These are phyloP conservation scores for Trebouxia sp. DNA, from an alignment of 139 green algal species.

Conservation along the genomic window DNA sequence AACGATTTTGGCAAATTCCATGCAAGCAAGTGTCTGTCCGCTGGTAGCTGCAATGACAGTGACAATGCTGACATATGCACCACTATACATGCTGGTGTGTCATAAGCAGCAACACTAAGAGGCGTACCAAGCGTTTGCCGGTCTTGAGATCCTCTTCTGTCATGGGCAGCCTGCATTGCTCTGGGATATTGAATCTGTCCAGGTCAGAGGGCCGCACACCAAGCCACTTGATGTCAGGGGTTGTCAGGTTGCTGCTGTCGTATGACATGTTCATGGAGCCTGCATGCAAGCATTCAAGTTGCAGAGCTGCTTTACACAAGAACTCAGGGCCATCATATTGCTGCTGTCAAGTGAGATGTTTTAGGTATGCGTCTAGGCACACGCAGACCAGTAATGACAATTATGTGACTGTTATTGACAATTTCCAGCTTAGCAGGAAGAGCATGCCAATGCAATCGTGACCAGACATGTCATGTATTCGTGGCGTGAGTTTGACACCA, in stretches of 20 bases:
- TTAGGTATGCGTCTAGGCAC: no score
- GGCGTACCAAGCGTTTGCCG: constrained; percentile 72
- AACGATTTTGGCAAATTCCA: no score
- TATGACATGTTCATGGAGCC: constrained; percentile 90
- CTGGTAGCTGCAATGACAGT: no score
- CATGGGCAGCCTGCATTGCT: constrained; percentile 94
- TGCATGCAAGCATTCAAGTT: neutral
- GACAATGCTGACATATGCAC: no score
- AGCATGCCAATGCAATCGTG: neutral
- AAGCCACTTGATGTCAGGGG: constrained; percentile 90
- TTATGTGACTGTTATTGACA: no score
- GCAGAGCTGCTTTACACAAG: no score
- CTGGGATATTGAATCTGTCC: constrained; percentile 89
- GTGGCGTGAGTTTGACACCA: neutral
- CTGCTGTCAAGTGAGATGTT: no score
- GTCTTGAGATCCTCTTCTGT: constrained; percentile 90
- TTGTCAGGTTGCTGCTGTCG: constrained; percentile 91
- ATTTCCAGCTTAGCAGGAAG: no score
- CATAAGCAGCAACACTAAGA: neutral
- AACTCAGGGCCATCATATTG: no score
- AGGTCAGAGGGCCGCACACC: constrained; percentile 89
- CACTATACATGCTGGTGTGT: neutral
- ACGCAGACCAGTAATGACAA: no score
- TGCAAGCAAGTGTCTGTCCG: no score
- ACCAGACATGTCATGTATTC: no score